phyloP scores from a whole-genome alignment of 352 stramenopile species.

The Phytopythium litorale region DNA sequence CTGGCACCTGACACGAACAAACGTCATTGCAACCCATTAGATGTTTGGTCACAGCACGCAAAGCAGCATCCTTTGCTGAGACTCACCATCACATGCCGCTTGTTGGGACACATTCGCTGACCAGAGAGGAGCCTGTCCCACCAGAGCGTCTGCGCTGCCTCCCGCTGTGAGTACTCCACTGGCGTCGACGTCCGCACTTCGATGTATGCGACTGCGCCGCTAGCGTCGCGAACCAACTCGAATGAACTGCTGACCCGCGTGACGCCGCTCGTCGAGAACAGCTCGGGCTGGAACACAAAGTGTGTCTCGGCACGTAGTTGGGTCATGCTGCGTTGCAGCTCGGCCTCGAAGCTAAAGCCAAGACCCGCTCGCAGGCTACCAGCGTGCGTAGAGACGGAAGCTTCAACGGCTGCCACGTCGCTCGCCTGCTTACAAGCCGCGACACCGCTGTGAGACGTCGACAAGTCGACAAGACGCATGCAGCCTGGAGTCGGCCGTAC shows the following conservation, averaged over 20 bases:
- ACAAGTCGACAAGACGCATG: no score
- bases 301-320: not conserved
- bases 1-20: not conserved
- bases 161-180: slow-evolving; percentile 7
- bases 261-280: not conserved
- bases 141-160: slow-evolving; percentile 14
- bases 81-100: slow-evolving; percentile 13
- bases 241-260: not conserved
- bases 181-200: slow-evolving; percentile 20
- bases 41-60: not conserved
- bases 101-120: not conserved
- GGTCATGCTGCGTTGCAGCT: not conserved
- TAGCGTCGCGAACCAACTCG: not conserved
- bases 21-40: not conserved
- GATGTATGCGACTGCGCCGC: slow-evolving; percentile 10
- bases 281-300: not conserved
- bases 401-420: not conserved
- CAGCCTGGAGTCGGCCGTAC: not conserved
- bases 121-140: slow-evolving; percentile 7
- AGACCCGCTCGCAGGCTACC: not conserved
- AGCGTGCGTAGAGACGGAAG: not conserved
- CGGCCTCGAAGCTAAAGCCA: not conserved
- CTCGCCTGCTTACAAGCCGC: not conserved
- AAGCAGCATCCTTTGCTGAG: no score
- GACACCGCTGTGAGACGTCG: not conserved